A percentile compares a stretch with the other conserved stretches of the same genome.
These are phyloP conservation scores for Trichaptum fuscoviolaceum DNA, from an alignment of 768 basidiomycete genomes.

Conservation along the genomic window DNA sequence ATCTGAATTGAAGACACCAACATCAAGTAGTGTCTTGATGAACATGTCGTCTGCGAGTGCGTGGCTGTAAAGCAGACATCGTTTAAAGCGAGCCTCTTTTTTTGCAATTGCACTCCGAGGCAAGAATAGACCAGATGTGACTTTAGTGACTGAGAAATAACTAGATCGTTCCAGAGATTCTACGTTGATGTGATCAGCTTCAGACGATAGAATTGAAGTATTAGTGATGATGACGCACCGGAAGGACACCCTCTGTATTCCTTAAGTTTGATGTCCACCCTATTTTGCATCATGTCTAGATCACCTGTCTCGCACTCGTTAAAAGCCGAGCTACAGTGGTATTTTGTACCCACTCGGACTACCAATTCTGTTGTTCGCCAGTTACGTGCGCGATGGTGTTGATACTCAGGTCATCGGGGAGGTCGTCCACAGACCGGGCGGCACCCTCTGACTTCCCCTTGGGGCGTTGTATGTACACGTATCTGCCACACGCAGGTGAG, in stretches of 20 bases:
- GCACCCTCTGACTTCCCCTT: no score
- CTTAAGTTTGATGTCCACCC: constrained; percentile 30
- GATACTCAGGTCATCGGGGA: no score
- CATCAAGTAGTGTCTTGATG: constrained; percentile 49
- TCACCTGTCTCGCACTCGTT: constrained; percentile 38
- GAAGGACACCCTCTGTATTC: constrained; percentile 21
- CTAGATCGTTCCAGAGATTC: neutral
- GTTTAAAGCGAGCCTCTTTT: constrained; percentile 42
- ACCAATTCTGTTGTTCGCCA: constrained; percentile 36
- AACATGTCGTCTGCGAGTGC: constrained; percentile 41
- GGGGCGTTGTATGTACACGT: no score
- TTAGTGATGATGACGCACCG: constrained; percentile 35
- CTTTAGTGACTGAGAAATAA: neutral
- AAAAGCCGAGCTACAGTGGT: neutral
- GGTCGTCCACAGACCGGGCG: no score
- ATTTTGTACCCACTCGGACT: constrained; percentile 41
- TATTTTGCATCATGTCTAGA: constrained; percentile 23
- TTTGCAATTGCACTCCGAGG: constrained; percentile 54
- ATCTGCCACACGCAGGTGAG: no score
- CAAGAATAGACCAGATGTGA: constrained; percentile 34
- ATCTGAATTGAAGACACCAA: no score
- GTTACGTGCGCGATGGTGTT: constrained; percentile 1
- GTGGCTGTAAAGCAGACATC: constrained; percentile 13
- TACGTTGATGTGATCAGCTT: constrained; percentile 51
- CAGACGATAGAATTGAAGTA: constrained; percentile 36